Evolutionary conservation across 169 alveolate genomes (phyloP), one percentile per base, ranked within the genome.

Genomic region (Plasmodium ovale): DNA sequence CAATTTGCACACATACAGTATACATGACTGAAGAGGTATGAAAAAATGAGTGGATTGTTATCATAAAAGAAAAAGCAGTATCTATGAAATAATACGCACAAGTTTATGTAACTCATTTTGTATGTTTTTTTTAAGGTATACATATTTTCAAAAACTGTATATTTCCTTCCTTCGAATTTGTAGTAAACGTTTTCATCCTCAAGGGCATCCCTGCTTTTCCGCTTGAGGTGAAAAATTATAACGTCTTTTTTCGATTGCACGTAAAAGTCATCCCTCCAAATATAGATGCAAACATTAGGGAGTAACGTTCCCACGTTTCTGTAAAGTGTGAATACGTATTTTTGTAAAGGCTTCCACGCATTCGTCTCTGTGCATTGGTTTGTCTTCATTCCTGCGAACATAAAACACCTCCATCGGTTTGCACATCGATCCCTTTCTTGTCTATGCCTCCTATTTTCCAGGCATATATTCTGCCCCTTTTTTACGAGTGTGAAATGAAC

Each of bases 31-130:
- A 65, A 42, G 3, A 82, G 47, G 25, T 31, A 82, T 0, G 64
- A 51, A 42, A 82, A 82, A 16, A 82, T 69, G 1, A 82, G 47
- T 0, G 90, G 84, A 33, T 82, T 64, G 16, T 42, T 35, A 35
- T 21, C 53, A 47, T 82, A 82, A 82, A 82, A 82, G 39, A 82
- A 82, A 82, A 65, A 82, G n/a, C 90, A 82, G 21, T 67, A 67
- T 71, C 90, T 65, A 35, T 82, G 59, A 65, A 82, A 82, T 39
- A 82, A 49, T 39, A 82, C n/a, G 33, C 90, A 82, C 37, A 82
- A 12, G n/a, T 65, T 82, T 9, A 82, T 59, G 58, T 47, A 82
- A 35, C 67, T 51, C 53, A 82, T 82, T 67, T 82, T 82, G 53
- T 65, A 82, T n/a, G 53, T 29, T 71, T 71, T 82, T 69, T 56